A percentile compares a stretch with the other conserved stretches of the same genome.
Evolutionary conservation across 2,329 filamentous ascomycete genomes (phyloP).

Genomic region (Parastagonospora avenae): DNA sequence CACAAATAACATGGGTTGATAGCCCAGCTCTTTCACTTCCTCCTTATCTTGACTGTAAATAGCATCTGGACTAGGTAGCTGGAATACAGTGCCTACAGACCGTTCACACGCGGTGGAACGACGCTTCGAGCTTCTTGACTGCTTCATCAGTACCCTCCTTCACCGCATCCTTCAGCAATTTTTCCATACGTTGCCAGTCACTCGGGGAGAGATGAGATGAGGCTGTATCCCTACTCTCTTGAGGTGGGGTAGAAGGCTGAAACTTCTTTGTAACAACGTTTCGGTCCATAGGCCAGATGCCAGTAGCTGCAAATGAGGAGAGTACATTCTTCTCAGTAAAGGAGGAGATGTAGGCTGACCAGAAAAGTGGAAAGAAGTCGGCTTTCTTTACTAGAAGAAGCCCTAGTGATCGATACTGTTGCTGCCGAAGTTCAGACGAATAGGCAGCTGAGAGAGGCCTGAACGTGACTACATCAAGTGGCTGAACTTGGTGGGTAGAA

Average conservation of each 20-base stretch:
- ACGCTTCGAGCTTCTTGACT: constrained; percentile 3
- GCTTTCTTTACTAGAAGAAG: constrained; percentile 1
- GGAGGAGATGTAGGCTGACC: constrained; percentile 1
- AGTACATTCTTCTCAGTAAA: neutral
- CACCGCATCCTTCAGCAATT: neutral
- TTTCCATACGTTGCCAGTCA: constrained; percentile 2
- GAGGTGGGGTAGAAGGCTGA: neutral
- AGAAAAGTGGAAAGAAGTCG: constrained; percentile 3
- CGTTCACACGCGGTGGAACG: too few species aligned
- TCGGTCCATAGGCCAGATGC: neutral
- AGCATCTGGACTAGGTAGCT: too few species aligned
- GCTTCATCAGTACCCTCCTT: neutral
- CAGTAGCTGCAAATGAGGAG: neutral
- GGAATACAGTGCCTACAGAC: too few species aligned
- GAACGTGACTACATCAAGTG: constrained; percentile 4
- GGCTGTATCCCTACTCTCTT: neutral
- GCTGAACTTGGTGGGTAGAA: constrained; percentile 6
- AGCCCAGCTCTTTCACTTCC: too few species aligned
- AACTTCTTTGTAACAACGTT: neutral
- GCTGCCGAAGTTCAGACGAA: too few species aligned
- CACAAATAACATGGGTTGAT: too few species aligned
- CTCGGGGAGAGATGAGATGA: constrained; percentile 2
- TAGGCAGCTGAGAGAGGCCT: neutral
- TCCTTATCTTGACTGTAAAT: too few species aligned
- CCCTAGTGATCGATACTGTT: constrained; percentile 1